Percentiles rank a stretch among this genome's conserved stretches.
These are phyloP conservation scores for Candida incommunis DNA, from an alignment of 805 yeast species.

Conservation along the genomic window DNA sequence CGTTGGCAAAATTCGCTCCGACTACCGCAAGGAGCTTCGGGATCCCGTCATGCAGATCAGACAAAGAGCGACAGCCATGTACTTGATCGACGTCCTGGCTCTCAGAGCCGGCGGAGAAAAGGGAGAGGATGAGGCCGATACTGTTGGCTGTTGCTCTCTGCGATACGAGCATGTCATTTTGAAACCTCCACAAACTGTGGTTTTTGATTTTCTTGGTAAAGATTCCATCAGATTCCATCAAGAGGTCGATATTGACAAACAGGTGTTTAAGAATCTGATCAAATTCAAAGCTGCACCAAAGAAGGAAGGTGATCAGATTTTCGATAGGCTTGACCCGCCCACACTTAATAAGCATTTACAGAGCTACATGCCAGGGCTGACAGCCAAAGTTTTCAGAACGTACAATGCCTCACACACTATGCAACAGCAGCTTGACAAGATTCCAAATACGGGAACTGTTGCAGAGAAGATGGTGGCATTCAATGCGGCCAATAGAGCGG, in stretches of 20 bases:
- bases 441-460: slow-evolving; percentile 75
- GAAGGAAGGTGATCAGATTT: slow-evolving; percentile 80
- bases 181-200: slow-evolving; percentile 71
- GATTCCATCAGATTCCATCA: slow-evolving; percentile 87
- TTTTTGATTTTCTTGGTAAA: slow-evolving; percentile 89
- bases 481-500: slow-evolving; percentile 92
- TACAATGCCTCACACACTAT: slow-evolving; percentile 92
- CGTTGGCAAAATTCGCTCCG: slow-evolving; percentile 58
- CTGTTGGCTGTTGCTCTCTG: slow-evolving; percentile 94
- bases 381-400: slow-evolving; percentile 96
- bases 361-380: slow-evolving; percentile 79
- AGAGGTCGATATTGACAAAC: slow-evolving; percentile 84
- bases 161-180: slow-evolving; percentile 80
- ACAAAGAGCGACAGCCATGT: slow-evolving; percentile 89
- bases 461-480: slow-evolving; percentile 76
- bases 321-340: slow-evolving; percentile 79
- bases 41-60: slow-evolving; percentile 70
- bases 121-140: slow-evolving; percentile 94
- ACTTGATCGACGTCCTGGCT: slow-evolving; percentile 83
- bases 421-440: slow-evolving; percentile 85
- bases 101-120: slow-evolving; percentile 97
- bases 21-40: slow-evolving; percentile 56
- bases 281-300: slow-evolving; percentile 85
- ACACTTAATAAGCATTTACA: slow-evolving; percentile 76
- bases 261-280: slow-evolving; percentile 76